These are phyloP conservation scores for Pyrenophora graminea DNA, from an alignment of 2,329 filamentous ascomycete species.

Conservation along the genomic window DNA sequence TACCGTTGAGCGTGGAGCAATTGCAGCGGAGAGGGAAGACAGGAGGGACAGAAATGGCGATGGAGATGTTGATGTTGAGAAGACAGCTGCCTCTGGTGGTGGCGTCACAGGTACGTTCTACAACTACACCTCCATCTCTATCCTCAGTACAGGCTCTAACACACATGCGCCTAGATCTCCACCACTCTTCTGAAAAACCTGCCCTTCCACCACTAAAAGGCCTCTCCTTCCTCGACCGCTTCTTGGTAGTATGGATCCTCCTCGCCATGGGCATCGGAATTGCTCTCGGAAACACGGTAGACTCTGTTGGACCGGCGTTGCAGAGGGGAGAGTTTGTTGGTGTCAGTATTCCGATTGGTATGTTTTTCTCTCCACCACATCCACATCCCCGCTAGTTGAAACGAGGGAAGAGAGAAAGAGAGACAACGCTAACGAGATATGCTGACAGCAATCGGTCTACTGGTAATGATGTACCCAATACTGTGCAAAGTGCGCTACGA, in stretches of 20 bases:
- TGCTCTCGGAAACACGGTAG: conserved; percentile 75
- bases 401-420: too few relatives aligned
- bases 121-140: too few relatives aligned
- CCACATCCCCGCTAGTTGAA: neutral
- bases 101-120: neutral
- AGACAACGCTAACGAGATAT: neutral
- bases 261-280: conserved; percentile 78
- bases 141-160: too few relatives aligned
- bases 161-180: too few relatives aligned
- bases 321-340: conserved; percentile 74
- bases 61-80: conserved; percentile 13
- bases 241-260: conserved; percentile 67
- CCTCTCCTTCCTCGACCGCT: conserved; percentile 51
- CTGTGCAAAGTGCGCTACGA: conserved; percentile 85
- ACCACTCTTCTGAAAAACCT: neutral
- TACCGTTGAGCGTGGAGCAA: conserved; percentile 20
- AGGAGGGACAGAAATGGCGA: neutral
- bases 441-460: conserved; percentile 69
- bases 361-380: conserved; percentile 17
- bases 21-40: conserved; percentile 3
- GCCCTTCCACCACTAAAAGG: conserved; percentile 42
- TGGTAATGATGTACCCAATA: conserved; percentile 96
- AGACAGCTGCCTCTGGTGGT: conserved; percentile 1
- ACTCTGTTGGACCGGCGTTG: conserved; percentile 62
- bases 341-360: conserved; percentile 69